phyloP scores from a whole-genome alignment of 2,329 filamentous ascomycete species.

The Epichloe gansuensis region DNA sequence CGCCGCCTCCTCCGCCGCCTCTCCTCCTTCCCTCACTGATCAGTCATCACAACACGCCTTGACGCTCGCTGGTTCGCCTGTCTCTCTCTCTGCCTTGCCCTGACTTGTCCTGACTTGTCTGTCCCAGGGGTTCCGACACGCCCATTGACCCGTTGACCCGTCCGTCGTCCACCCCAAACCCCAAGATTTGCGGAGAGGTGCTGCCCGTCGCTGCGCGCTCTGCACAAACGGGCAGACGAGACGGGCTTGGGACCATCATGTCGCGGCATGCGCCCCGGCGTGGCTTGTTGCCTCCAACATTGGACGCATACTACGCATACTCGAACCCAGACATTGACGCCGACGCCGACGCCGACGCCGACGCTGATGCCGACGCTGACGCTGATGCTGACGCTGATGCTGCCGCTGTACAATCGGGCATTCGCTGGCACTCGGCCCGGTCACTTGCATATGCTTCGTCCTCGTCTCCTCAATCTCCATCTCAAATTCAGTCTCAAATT shows the following conservation, averaged over 20 bases:
- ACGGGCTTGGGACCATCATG: slow-evolving; percentile 25
- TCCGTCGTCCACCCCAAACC: slow-evolving; percentile 1
- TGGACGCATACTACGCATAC: slow-evolving; percentile 1
- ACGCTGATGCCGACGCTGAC: neutral
- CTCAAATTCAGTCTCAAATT: neutral
- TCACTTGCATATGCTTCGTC: slow-evolving; percentile 7
- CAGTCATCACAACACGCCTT: neutral
- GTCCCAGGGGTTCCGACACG: neutral
- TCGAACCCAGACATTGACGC: slow-evolving; percentile 2
- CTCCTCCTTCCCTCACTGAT: no score
- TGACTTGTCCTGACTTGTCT: neutral
- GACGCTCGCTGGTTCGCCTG: neutral
- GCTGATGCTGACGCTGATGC: neutral
- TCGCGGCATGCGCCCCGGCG: slow-evolving; percentile 39
- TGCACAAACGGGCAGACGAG: slow-evolving; percentile 11
- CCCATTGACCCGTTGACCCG: neutral
- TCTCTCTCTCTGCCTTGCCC: neutral
- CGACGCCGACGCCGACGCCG: neutral
- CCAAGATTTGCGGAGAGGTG: slow-evolving; percentile 5
- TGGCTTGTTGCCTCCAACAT: slow-evolving; percentile 27
- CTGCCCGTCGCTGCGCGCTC: slow-evolving; percentile 8
- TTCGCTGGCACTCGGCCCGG: slow-evolving; percentile 1
- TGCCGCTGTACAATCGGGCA: neutral
- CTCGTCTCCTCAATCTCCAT: slow-evolving; percentile 11
- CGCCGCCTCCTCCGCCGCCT: neutral